Evolutionary conservation across 805 yeast species (phyloP).

Genomic region (Candida odintsovae): DNA sequence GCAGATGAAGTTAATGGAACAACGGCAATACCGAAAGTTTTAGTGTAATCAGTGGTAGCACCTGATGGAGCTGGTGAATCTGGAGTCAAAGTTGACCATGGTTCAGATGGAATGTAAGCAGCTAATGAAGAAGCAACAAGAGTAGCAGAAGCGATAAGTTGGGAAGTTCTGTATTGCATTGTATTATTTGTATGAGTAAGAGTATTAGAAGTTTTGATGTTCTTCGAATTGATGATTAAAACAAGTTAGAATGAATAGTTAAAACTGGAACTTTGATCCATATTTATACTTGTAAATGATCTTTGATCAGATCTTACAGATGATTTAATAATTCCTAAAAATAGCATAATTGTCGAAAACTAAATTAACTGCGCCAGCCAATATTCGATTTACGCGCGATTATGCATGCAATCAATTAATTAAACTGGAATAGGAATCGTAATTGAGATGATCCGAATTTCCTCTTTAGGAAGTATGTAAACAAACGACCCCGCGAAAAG

Average conservation of each 20-base stretch:
- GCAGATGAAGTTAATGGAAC: slow-evolving; percentile 29
- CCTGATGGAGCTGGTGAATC: slow-evolving; percentile 29
- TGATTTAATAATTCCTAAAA: not conserved
- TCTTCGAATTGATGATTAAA: not conserved
- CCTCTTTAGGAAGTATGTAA: slow-evolving; percentile 10
- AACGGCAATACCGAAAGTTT: slow-evolving; percentile 39
- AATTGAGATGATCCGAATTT: slow-evolving; percentile 1
- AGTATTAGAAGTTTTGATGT: not conserved
- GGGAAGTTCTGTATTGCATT: slow-evolving; percentile 40
- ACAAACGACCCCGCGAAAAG: too few relatives aligned
- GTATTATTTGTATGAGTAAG: slow-evolving; percentile 8
- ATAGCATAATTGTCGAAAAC: not conserved
- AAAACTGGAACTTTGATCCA: not conserved
- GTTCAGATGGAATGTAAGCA: slow-evolving; percentile 58
- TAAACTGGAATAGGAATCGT: slow-evolving; percentile 7
- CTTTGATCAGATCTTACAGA: not conserved
- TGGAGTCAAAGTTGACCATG: slow-evolving; percentile 41
- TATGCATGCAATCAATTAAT: not conserved
- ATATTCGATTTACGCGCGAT: not conserved
- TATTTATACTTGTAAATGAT: not conserved
- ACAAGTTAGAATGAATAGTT: not conserved
- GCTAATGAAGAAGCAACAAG: slow-evolving; percentile 44
- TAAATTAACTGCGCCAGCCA: not conserved
- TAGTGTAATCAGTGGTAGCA: slow-evolving; percentile 31
- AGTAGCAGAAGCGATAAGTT: slow-evolving; percentile 36